Evolutionary conservation across 1,284 basidiomycete genomes (phyloP), one percentile per base, ranked within the genome.

Genomic region (Ustilago tritici): DNA sequence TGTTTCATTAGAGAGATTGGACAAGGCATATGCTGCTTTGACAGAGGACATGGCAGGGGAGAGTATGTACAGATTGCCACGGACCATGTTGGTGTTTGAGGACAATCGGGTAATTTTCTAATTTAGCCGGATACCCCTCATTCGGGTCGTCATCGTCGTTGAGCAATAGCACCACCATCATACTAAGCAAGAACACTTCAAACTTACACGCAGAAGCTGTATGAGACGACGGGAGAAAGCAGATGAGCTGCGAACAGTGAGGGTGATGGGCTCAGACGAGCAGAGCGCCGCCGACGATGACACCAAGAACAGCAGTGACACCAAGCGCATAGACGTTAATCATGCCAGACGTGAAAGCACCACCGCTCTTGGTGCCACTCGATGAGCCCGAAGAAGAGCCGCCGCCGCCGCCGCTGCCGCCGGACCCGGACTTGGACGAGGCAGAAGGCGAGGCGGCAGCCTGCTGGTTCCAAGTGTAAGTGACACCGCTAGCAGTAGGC

Each of bases 381-480:
- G 23, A 46, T 4, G 40, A 28, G 31, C 31, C 32, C 11, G 50
- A 52, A 31, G 28, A 52, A 9, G 36, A 40, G 35, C 54, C 54
- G 38, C 23, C 41, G 56, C 57, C 23, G 32, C 57, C 38, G 19
- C 38, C 32, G 54, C 54, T 31, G 19, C 54, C 12, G 23, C 23
- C 40, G 23, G 23, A 15, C 3, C 57, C 47, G 0, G 58, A 61
- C 28, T 56, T 53, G 55, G 63, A 17, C 35, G 63, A 36, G 7
- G 64, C 8, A 8, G 62, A 28, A 8, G 67, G 36, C 9, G 67
- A 58, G 19, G 70, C 70, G 1, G 70, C 61, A 14, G 70, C 62
- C 43, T 50, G 50, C 61, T 81, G 75, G 52, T 71, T 78, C 82
- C 82, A 84, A 6, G 61, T 64, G 62, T 83, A 84, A 2, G 81